Evolutionary conservation across 2,329 filamentous ascomycete species (phyloP), one percentile per base, ranked within the genome.

Genomic region (Penicillium sp.): DNA sequence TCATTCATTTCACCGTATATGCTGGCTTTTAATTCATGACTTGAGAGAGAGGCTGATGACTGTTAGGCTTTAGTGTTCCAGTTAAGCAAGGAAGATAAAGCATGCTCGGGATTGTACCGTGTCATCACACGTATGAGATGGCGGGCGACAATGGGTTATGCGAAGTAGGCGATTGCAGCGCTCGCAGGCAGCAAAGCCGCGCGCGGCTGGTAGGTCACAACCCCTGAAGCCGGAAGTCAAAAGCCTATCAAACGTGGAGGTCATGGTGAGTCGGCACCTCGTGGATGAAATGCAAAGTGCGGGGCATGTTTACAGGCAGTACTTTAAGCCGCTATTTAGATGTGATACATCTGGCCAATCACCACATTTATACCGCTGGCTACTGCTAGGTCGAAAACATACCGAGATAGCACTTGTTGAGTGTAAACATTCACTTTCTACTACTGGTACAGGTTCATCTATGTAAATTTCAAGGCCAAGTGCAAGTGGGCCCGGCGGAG

Each of bases 1-100:
- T 27, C 48, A 26, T 54, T 41, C 24, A 60, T 52, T 48, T 58
- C 58, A 19, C 31, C 27, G n/a, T 56, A 39, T 21, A 57, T n/a
- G 2, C 54, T 60, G 47, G 47, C 58, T 57, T 60, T 52, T n/a
- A 57, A 60, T 22, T 4, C 0, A 48, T 55, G 52, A 50, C 57
- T 44, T 53, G 43, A 10, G 11, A 57, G 11, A 57, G 54, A 37
- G 48, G 51, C 54, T 60, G 6, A 21, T 21, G 24, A 27, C 24
- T 52, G 49, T 56, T n/a, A 56, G 50, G 4, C 14, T 24, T 5
- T 24, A 54, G 7, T 43, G 7, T 27, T 24, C 24, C 24, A 24
- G 24, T 24, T 2, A 31, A 31, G 29, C 24, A 24, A 13, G 29
- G 10, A 35, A 35, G 33, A 9, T 14, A 35, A 16, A n/a, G 33